Base-by-base conservation (phyloP, 1,284 basidiomycete species). In the Rhodotorula sp. region DNA sequence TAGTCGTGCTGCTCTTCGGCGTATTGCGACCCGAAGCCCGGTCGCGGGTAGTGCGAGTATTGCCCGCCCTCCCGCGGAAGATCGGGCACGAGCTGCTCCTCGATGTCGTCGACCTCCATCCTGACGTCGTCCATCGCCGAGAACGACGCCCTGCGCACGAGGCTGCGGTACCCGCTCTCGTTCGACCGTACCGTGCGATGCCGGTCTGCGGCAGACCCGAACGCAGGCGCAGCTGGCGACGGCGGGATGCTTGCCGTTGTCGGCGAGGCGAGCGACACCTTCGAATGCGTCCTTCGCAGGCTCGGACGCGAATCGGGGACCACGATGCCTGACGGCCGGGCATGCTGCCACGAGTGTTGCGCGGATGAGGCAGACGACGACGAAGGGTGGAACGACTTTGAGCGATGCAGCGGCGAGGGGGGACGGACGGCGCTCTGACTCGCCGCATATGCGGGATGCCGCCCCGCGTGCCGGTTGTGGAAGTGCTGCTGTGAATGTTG, bases 151-250 rank as follows among this genome's bases (percentile, higher is more conserved):
- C 64, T 42, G 16, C 64, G 16, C 7, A 58, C 64, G 41, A 58
- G 56, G 41, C 25, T 58, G 48, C 64, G 55, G 55, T 52, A 65
- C 3, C 64, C 64, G 13, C n/a, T 14, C 34, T 58, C 48, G 49
- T 65, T 65, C 14, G 48, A 34, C 8, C 42, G 27, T 16, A 42
- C 14, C 34, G 64, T 58, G 41, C 56, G 56, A 42, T 65, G 56
- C 13, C 48, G 55, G 12, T 58, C 56, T 4, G 56, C 25, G 16
- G 56, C 16, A 10, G 41, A 41, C 1, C 16, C 16, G 17, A 34
- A 21, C 41, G 64, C 64, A 19, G 56, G 34, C 10, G 56, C 64
- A 0, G 55, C 34, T 2, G 64, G 64, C 3, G 64, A 65, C 4
- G 64, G 64, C 10, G 64, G 64, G 13, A 44, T 49, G 25, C 41